Percentiles rank a stretch among this genome's conserved stretches.
Conservation (phyloP, 305 asterid genomes). For the Fraxinus paxiana region DNA sequence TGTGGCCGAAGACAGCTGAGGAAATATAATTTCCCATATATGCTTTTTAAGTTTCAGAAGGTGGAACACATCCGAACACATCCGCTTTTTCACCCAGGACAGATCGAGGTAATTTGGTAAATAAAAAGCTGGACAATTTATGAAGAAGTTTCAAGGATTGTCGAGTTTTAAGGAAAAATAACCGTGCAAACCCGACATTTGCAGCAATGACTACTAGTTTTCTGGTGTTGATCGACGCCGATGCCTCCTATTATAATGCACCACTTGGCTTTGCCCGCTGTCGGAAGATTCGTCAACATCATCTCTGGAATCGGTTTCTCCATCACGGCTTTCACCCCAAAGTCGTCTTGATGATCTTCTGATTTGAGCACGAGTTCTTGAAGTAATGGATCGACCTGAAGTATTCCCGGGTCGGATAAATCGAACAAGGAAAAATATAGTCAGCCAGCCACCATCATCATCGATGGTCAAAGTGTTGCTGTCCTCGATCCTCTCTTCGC, state of each 20-base stretch:
- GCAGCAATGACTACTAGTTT: constrained; percentile 22
- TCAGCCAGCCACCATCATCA: constrained; percentile 67
- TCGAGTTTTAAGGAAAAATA: background rate
- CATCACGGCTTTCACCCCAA: constrained; percentile 62
- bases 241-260: constrained; percentile 39
- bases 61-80: background rate
- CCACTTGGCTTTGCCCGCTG: constrained; percentile 26
- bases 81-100: background rate
- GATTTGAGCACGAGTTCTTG: constrained; percentile 48
- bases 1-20: background rate
- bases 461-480: constrained; percentile 51
- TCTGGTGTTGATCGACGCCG: constrained; percentile 35
- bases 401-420: constrained; percentile 50
- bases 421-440: constrained; percentile 65
- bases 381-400: constrained; percentile 43
- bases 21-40: background rate
- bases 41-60: background rate
- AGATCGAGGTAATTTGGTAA: background rate
- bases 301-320: constrained; percentile 46
- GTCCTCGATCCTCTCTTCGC: constrained; percentile 58
- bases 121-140: background rate
- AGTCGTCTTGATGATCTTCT: constrained; percentile 53
- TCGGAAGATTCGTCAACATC: constrained; percentile 42
- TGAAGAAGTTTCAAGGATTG: background rate
- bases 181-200: background rate